phyloP scores from a whole-genome alignment of 2,329 filamentous ascomycete species.

The Aureobasidium subglaciale region DNA sequence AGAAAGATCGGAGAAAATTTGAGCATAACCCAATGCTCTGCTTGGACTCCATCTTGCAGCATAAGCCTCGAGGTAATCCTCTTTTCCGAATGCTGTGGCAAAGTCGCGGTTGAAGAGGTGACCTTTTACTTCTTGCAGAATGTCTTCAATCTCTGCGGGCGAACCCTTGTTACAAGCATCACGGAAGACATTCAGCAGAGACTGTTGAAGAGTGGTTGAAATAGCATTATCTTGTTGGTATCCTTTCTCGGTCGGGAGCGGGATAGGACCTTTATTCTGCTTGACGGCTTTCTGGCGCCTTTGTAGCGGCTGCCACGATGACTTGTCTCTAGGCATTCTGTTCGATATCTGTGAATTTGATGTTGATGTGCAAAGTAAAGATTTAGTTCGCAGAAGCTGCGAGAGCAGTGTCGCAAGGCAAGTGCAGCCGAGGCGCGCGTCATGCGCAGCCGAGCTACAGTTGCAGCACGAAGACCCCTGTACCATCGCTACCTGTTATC shows the following conservation, averaged over 20 bases:
- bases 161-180: constrained; percentile 48
- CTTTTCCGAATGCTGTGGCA: constrained; percentile 63
- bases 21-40: constrained; percentile 73
- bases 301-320: constrained; percentile 2
- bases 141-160: constrained; percentile 41
- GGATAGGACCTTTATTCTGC: constrained; percentile 1
- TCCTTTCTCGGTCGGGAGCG: neutral
- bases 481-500: neutral
- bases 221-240: constrained; percentile 2
- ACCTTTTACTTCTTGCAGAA: constrained; percentile 76
- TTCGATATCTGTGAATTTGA: neutral
- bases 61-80: constrained; percentile 71
- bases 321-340: constrained; percentile 7
- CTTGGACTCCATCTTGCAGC: constrained; percentile 86
- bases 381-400: neutral
- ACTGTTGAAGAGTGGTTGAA: constrained; percentile 50
- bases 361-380: neutral
- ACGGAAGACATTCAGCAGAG: constrained; percentile 66
- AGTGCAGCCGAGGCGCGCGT: constrained; percentile 6
- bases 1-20: constrained; percentile 42
- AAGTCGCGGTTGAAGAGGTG: constrained; percentile 86
- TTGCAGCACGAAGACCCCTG: neutral
- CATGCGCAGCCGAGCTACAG: constrained; percentile 2
- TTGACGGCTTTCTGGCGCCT: neutral
- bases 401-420: neutral